phyloP scores from a whole-genome alignment of 2,329 filamentous ascomycete genomes.

The Fusarium sp. region DNA sequence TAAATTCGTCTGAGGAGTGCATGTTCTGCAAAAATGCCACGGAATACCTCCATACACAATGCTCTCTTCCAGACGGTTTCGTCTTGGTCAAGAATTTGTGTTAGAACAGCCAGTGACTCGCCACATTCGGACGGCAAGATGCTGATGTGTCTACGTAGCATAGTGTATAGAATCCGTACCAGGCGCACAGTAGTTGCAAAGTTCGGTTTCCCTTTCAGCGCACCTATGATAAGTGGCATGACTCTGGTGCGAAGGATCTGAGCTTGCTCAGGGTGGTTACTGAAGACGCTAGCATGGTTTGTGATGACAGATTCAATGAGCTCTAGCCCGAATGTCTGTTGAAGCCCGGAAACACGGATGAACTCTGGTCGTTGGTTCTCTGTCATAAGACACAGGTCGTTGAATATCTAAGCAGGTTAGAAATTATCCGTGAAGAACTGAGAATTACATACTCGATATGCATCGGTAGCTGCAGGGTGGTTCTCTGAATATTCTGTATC shows the following conservation, averaged over 20 bases:
- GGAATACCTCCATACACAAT: conserved; percentile 91
- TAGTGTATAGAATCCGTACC: conserved; percentile 84
- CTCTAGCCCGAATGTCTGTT: conserved; percentile 88
- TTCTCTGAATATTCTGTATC: conserved; percentile 75
- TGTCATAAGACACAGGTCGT: conserved; percentile 89
- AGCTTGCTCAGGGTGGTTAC: conserved; percentile 83
- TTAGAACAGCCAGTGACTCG: conserved; percentile 84
- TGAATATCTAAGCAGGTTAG: conserved; percentile 75
- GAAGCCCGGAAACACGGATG: conserved; percentile 82
- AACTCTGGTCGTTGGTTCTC: conserved; percentile 89
- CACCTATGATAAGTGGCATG: conserved; percentile 86
- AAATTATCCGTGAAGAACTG: too few relatives aligned
- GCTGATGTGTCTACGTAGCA: conserved; percentile 83
- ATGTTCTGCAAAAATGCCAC: conserved; percentile 87
- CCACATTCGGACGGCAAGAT: conserved; percentile 85
- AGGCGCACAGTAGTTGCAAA: conserved; percentile 89
- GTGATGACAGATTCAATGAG: conserved; percentile 91
- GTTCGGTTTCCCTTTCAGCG: conserved; percentile 81
- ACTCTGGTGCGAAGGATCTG: conserved; percentile 82
- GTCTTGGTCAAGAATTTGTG: conserved; percentile 90
- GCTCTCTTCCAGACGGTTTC: conserved; percentile 87
- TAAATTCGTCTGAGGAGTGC: conserved; percentile 85
- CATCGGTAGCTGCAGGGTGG: conserved; percentile 85
- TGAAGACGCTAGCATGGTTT: conserved; percentile 86
- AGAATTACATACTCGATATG: conserved; percentile 72